Conservation (phyloP, 139 green algal genomes). For the Picochlorum sp. region DNA sequence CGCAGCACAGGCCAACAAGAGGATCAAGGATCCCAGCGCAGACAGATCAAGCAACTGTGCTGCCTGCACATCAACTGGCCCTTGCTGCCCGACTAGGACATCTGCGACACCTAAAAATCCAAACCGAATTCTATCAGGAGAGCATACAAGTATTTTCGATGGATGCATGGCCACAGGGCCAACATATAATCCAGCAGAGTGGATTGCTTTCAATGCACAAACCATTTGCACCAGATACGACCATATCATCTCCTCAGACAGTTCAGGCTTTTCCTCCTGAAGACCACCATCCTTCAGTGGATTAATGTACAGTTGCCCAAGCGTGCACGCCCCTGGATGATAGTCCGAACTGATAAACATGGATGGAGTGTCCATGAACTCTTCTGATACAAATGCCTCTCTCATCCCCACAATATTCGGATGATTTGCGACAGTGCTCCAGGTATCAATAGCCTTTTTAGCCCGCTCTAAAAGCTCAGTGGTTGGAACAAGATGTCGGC, state of each 20-base stretch:
- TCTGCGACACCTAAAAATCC: constrained; percentile 57
- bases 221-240: constrained; percentile 71
- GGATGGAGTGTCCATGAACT: constrained; percentile 38
- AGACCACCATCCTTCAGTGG: constrained; percentile 4
- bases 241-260: constrained; percentile 74
- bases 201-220: constrained; percentile 50
- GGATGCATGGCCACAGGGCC: constrained; percentile 45
- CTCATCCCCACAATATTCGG: constrained; percentile 56
- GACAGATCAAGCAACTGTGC: constrained; percentile 34
- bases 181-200: constrained; percentile 54
- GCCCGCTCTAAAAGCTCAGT: constrained; percentile 54
- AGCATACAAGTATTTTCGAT: constrained; percentile 59
- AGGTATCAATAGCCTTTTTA: constrained; percentile 46
- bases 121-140: constrained; percentile 41
- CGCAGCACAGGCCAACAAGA: constrained; percentile 64
- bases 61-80: constrained; percentile 4
- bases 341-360: constrained; percentile 63
- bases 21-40: constrained; percentile 61
- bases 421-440: constrained; percentile 53
- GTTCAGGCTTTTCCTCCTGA: constrained; percentile 10
- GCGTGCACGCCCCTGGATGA: constrained; percentile 45
- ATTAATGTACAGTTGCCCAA: constrained; percentile 44
- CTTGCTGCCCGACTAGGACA: constrained; percentile 33
- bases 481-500: constrained; percentile 59
- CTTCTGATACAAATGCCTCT: constrained; percentile 57